Conservation (phyloP, 1,284 basidiomycete genomes). For the Rhodotorula sp. region DNA sequence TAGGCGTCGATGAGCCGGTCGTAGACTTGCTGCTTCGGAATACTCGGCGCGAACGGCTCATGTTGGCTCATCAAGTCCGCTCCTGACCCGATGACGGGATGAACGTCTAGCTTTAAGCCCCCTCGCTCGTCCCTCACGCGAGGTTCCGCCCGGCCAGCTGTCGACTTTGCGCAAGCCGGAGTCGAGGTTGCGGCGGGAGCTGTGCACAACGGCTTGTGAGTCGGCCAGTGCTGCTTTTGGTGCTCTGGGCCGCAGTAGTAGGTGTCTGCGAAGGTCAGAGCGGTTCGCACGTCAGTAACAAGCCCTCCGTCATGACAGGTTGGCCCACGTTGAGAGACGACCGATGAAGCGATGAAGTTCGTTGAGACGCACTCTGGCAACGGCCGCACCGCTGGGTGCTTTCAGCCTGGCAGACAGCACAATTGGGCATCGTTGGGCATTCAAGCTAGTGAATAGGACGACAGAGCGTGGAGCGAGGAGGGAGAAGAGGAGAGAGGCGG, state of each 20-base stretch:
- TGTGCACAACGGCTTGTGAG: slow-evolving; percentile 5
- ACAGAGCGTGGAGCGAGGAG: no score
- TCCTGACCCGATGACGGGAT: neutral
- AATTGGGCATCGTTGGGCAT: neutral
- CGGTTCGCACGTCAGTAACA: neutral
- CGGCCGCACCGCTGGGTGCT: neutral
- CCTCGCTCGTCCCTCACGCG: neutral
- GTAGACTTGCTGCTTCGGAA: neutral
- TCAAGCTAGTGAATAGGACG: no score
- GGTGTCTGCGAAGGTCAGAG: neutral
- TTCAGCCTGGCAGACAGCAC: neutral
- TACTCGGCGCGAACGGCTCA: neutral
- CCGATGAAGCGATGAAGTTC: neutral
- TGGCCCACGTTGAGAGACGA: neutral
- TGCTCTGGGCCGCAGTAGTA: neutral
- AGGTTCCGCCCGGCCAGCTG: no score
- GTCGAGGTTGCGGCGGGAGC: neutral
- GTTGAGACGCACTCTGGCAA: neutral
- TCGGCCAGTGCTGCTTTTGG: neutral
- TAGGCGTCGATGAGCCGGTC: slow-evolving; percentile 6
- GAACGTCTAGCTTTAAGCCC: neutral
- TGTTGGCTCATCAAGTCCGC: neutral
- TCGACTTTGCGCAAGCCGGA: neutral
- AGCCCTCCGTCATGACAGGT: no score
- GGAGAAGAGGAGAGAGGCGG: no score